Conservation (phyloP, 2,329 filamentous ascomycete species). For the Pseudonectria buxi region DNA sequence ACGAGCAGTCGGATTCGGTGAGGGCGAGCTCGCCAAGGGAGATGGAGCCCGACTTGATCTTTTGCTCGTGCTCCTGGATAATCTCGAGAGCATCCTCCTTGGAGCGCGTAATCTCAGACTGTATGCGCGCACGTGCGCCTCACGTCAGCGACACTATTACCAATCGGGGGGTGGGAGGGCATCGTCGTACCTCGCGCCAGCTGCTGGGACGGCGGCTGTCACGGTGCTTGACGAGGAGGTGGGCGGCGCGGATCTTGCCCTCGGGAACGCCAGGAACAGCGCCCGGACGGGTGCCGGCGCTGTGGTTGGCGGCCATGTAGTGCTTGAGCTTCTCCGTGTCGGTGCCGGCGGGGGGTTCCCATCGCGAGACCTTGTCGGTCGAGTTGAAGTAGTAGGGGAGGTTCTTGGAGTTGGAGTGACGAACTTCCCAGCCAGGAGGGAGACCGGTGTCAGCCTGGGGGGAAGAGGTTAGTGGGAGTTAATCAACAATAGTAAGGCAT, state of each 20-base stretch:
- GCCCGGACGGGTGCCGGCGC: conserved; percentile 38
- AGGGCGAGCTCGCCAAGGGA: conserved; percentile 77
- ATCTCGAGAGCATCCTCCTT: conserved; percentile 82
- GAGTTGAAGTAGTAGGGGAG: conserved; percentile 98
- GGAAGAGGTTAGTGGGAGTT: conserved; percentile 3
- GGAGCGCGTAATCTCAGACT: conserved; percentile 74
- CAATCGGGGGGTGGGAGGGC: neutral
- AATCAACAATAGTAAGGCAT: too few relatives aligned
- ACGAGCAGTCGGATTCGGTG: conserved; percentile 92
- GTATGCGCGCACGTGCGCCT: conserved; percentile 1
- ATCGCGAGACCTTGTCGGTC: conserved; percentile 78
- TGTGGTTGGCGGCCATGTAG: conserved; percentile 89
- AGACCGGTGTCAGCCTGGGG: conserved; percentile 67
- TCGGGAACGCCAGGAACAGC: conserved; percentile 41
- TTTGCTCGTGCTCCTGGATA: conserved; percentile 65
- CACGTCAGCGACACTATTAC: conserved; percentile 3
- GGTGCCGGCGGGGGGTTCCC: conserved; percentile 85
- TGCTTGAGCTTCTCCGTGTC: conserved; percentile 88
- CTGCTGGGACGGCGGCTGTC: conserved; percentile 83
- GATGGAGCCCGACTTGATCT: conserved; percentile 64
- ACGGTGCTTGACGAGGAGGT: conserved; percentile 88
- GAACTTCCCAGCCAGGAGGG: conserved; percentile 86
- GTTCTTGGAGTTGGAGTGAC: conserved; percentile 97
- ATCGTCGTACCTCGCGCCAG: conserved; percentile 65
- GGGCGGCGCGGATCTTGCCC: conserved; percentile 88